Evolutionary conservation across 2,329 filamentous ascomycete species (phyloP), one percentile per base, ranked within the genome.

Genomic region (Pestalotiopsis sp.): DNA sequence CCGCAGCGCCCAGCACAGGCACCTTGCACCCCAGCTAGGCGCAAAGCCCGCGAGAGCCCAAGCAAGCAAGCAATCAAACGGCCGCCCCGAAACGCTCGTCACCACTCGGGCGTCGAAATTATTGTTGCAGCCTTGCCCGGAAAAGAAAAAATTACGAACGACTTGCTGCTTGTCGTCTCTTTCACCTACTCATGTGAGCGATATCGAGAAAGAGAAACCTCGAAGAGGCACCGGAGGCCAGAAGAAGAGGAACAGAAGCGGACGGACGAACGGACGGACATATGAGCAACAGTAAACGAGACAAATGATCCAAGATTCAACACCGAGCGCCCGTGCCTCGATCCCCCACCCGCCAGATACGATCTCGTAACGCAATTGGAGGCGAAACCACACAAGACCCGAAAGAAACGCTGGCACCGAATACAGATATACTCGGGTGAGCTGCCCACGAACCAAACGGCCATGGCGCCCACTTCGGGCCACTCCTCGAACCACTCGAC

Each of bases 391-490:
- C 27, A 27, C 57, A 59, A 59, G 27, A 59, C 27, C 23, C 57
- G 25, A 58, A 27, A 58, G 56, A 58, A 23, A 27, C 27, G 27
- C 57, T 59, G 27, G 60, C n/a, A 39, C 36, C 31, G 38, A 38
- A 23, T 60, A 27, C 57, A 27, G n/a, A 36, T 14, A 62, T 38
- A 41, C 27, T 17, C 11, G 64, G 31, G 45, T 52, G 49, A 66
- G 20, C 14, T 25, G 64, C 39, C 64, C 52, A 66, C 68, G 41
- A 52, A 52, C 45, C 45, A 73, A 66, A 70, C 73, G 73, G 77
- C 74, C 76, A 82, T 82, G 81, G 77, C 78, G 72, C 80, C 79
- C 66, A 77, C 75, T 69, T 77, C 75, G 72, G 73, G 75, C 66
- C 69, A 74, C 66, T 70, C 69, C 66, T 74, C 75, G 67, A 76